Evolutionary conservation across 371 early-diverging fungal genomes (phyloP).

Genomic region (Chytridiales sp.): DNA sequence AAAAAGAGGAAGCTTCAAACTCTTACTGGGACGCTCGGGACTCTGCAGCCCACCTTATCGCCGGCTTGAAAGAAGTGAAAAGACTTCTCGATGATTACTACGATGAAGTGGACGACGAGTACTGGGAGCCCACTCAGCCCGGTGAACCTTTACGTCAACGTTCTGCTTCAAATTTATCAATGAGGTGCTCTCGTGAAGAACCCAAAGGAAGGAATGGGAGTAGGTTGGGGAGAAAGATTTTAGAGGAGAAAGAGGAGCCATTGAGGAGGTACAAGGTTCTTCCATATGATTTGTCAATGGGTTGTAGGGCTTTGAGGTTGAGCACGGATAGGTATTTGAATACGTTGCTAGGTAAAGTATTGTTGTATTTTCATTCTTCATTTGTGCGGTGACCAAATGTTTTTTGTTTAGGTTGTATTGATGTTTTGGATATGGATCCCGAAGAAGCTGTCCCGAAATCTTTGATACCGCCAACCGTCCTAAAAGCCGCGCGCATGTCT

Average conservation of each 20-base stretch:
- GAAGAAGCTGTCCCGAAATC: conserved; percentile 1
- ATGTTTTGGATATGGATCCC: conserved; percentile 10
- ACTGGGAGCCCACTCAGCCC: too few relatives aligned
- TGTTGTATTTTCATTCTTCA: neutral
- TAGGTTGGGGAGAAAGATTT: neutral
- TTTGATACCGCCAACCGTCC: neutral
- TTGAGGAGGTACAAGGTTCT: neutral
- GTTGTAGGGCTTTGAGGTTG: conserved; percentile 12
- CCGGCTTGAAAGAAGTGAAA: conserved; percentile 6
- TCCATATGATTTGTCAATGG: conserved; percentile 21
- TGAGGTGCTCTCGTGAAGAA: too few relatives aligned
- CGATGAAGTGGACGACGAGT: conserved; percentile 11
- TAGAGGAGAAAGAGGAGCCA: neutral
- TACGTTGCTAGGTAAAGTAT: conserved; percentile 11
- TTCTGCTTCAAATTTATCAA: too few relatives aligned
- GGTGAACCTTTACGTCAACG: too few relatives aligned
- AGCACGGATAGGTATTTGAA: conserved; percentile 9
- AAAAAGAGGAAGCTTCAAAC: too few relatives aligned
- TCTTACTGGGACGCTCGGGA: too few relatives aligned
- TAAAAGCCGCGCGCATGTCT: neutral
- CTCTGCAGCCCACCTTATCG: conserved; percentile 12
- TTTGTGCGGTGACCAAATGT: neutral
- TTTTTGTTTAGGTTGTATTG: conserved; percentile 3
- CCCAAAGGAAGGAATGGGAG: too few relatives aligned
- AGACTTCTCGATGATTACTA: conserved; percentile 16